A percentile compares a stretch with the other conserved stretches of the same genome.
Conservation (phyloP, 345 rosid genomes). For the Salix suchowensis region DNA sequence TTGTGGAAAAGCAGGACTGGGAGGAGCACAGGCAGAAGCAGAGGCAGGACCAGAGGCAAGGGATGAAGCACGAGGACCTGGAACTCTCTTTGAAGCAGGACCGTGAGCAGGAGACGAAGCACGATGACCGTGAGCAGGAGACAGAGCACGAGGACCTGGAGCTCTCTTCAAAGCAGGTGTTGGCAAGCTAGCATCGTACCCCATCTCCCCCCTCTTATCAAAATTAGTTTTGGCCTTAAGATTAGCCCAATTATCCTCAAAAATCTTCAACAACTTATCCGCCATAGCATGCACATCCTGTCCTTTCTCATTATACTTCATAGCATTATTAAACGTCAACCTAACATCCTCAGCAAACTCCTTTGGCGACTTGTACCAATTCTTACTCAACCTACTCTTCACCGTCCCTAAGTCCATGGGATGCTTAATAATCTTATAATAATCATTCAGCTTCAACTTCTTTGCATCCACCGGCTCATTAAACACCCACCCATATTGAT, state of each 20-base stretch:
- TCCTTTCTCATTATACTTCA: conserved; percentile 74
- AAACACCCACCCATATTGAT: conserved; percentile 83
- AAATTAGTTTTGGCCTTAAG: conserved; percentile 39
- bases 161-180: conserved; percentile 26
- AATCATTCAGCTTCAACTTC: conserved; percentile 70
- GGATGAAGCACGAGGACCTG: too few species aligned
- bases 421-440: conserved; percentile 56
- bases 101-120: not conserved
- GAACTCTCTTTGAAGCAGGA: not conserved
- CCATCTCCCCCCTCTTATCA: conserved; percentile 25
- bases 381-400: conserved; percentile 56
- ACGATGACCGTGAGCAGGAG: not conserved
- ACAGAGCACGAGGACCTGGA: conserved; percentile 15
- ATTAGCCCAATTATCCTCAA: conserved; percentile 62
- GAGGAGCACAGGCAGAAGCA: conserved; percentile 7
- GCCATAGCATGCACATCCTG: conserved; percentile 86
- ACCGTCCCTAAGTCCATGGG: conserved; percentile 98
- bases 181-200: conserved; percentile 19
- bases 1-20: conserved; percentile 7
- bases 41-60: conserved; percentile 6
- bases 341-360: conserved; percentile 85
- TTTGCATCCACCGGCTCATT: conserved; percentile 74
- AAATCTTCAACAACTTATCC: conserved; percentile 46
- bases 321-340: conserved; percentile 77
- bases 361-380: conserved; percentile 58